A percentile compares a stretch with the other conserved stretches of the same genome.
Evolutionary conservation across 208 protist species (phyloP).

Genomic region (Acanthamoeba sp.): DNA sequence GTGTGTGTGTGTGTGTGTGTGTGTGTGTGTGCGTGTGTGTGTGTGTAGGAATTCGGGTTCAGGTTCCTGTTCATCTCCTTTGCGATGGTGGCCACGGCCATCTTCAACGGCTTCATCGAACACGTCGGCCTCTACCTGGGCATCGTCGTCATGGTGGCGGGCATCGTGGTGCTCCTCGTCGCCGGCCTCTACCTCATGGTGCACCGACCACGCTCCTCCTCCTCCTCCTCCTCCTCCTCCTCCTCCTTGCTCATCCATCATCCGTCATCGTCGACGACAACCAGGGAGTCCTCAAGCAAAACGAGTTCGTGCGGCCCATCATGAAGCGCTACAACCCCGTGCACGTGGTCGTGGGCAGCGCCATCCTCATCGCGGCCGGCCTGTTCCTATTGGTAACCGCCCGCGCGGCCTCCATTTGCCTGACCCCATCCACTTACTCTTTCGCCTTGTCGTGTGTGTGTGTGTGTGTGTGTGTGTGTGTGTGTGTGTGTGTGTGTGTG

Average conservation of each 20-base stretch:
- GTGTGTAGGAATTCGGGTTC: slow-evolving; percentile 25
- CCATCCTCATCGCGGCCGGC: slow-evolving; percentile 4
- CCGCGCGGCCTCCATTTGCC: too few relatives aligned
- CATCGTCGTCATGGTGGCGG: not conserved
- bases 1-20: too few relatives aligned
- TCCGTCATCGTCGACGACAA: too few relatives aligned
- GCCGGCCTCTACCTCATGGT: slow-evolving; percentile 18
- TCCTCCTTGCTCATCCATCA: too few relatives aligned
- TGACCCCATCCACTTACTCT: too few relatives aligned
- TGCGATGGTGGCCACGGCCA: not conserved
- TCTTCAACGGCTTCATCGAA: slow-evolving; percentile 52
- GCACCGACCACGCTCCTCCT: too few relatives aligned
- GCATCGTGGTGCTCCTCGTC: not conserved
- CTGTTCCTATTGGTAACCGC: not conserved
- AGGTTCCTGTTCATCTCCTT: slow-evolving; percentile 18
- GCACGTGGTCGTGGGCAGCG: slow-evolving; percentile 34
- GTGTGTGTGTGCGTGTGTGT: too few relatives aligned
- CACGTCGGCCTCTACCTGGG: slow-evolving; percentile 39
- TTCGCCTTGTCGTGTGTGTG: not conserved
- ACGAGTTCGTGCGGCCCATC: not conserved
- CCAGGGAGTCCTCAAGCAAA: slow-evolving; percentile 28
- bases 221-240: too few relatives aligned
- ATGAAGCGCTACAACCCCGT: slow-evolving; percentile 50
- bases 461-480: not conserved
- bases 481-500: not conserved